Evolutionary conservation across 306 rosid species (phyloP), one percentile per base, ranked within the genome.

Genomic region (Lathyrus oleraceus): DNA sequence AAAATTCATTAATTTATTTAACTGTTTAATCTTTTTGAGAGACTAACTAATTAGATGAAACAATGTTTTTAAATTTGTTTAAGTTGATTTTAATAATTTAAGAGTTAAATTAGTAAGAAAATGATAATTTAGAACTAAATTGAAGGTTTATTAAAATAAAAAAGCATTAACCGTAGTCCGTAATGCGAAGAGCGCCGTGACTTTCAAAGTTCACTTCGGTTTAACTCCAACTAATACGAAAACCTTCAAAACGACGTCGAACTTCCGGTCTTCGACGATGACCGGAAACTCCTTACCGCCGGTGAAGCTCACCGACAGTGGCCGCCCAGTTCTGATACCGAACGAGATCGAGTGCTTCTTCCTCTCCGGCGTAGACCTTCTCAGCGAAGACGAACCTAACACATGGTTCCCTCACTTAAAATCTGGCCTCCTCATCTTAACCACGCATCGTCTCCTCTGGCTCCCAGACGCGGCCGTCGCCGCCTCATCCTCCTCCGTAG

Each of bases 381-480:
- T 88, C 54, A 80, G 85, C 76, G 92, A 87, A 49, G 97, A 88
- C 15, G 82, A 88, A 20, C 73, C 81, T 14, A 25, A 32, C 67
- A 10, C 54, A 10, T 66, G 73, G 35, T 91, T 94, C 75, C 97
- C 91, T 21, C 79, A 65, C 65, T 92, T 91, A 74, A 91, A 89
- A 75, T 88, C 96, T 0, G 96, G 97, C 27, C 84, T 91, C 75
- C 90, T 91, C 79, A 86, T 82, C 70, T 91, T 94, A 83, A 88
- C 99, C 58, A 90, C 89, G 30, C 95, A 86, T 81, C 99, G 97
- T 32, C 85, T 94, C 12, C 67, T 94, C 62, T 94, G 97, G 98
- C 69, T 90, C 20, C 72, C 89, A 1, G 88, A 83, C 2, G 53
- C 79, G 23, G 2, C 78, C 4, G 69, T 78, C 14, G 0, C 76